Evolutionary conservation across 2,329 filamentous ascomycete species (phyloP).

Genomic region (Epichloe gansuensis): DNA sequence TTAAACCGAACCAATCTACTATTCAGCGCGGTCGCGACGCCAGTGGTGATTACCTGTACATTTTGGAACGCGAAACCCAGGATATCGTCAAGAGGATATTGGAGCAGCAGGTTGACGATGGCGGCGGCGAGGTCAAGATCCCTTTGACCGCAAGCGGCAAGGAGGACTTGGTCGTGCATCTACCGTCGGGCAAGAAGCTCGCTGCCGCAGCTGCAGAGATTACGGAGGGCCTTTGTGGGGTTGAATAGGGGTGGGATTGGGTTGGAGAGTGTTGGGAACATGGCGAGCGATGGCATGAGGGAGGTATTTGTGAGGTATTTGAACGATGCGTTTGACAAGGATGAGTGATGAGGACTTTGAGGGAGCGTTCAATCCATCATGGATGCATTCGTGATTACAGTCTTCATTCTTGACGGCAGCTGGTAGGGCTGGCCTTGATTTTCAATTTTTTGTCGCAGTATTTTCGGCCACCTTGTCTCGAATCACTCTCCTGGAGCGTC

Average conservation of each 20-base stretch:
- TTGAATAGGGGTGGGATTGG: constrained; percentile 61
- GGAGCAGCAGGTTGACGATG: constrained; percentile 58
- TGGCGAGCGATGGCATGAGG: constrained; percentile 42
- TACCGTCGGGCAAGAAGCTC: constrained; percentile 50
- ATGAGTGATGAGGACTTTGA: constrained; percentile 20
- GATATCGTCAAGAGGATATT: constrained; percentile 60
- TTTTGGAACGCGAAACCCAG: constrained; percentile 68
- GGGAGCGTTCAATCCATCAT: not conserved
- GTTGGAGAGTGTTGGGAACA: constrained; percentile 40
- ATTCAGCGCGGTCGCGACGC: constrained; percentile 51
- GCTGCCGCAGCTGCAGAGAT: constrained; percentile 63
- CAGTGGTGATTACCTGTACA: constrained; percentile 63
- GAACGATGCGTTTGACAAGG: constrained; percentile 51
- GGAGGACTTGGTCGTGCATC: constrained; percentile 45
- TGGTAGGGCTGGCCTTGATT: too few species aligned
- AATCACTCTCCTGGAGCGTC: not conserved
- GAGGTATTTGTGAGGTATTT: constrained; percentile 56
- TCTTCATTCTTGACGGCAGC: not conserved
- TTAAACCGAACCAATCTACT: constrained; percentile 66
- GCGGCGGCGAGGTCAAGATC: constrained; percentile 45
- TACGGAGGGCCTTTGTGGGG: constrained; percentile 65
- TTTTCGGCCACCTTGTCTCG: not conserved
- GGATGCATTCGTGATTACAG: not conserved
- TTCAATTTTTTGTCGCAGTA: too few species aligned
- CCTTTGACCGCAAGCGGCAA: constrained; percentile 21